Base-by-base conservation (phyloP, 1,284 basidiomycete species). In the Cryptococcus depauperatus region DNA sequence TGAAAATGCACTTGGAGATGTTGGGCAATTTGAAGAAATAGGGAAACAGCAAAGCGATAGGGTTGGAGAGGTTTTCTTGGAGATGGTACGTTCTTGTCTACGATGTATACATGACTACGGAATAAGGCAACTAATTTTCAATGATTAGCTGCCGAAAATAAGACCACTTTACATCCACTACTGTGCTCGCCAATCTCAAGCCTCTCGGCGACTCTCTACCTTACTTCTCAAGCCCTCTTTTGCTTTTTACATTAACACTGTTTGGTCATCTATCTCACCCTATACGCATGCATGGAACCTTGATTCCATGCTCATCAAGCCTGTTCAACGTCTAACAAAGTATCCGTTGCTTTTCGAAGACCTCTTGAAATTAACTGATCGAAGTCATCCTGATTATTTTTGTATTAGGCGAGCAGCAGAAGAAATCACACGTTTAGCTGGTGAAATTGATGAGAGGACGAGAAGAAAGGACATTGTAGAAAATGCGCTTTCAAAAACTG, bases 211-310 rank as follows among this genome's bases (percentile, higher is more conserved):
- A 50, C 77, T 89, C 19, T 73, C 61, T 7, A 65, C 70, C 47
- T 52, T 74, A 7, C 60, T 63, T 49, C 43, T 51, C 13, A 65
- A 70, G 41, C 51, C 57, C 2, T 49, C 46, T 2, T 52, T 77
- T 44, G 63, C 75, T n/a, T 70, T 76, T 1, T 85, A 87, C 67
- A 75, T 90, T 27, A 66, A 77, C 13, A 79, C 82, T 21, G 84
- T 83, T 22, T 81, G 81, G 63, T 72, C 73, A 4, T 74, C 82
- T 32, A 82, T 86, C 13, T 79, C 83, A 18, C 76, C 78, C 4
- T 77, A 83, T 37, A 85, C 89, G 0, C 85, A 90, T 59, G 87
- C 90, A 1, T 96, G 91, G 92, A 91, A 96, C 67, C 79, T 96
- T 35, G 78, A 85, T 6, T 93, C 89, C 1, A 78, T 95, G 50